Percentiles rank a stretch among this genome's conserved stretches.
Evolutionary conservation across 192 early-diverging fungal species (phyloP).

Genomic region (Backusella tuberculispora): DNA sequence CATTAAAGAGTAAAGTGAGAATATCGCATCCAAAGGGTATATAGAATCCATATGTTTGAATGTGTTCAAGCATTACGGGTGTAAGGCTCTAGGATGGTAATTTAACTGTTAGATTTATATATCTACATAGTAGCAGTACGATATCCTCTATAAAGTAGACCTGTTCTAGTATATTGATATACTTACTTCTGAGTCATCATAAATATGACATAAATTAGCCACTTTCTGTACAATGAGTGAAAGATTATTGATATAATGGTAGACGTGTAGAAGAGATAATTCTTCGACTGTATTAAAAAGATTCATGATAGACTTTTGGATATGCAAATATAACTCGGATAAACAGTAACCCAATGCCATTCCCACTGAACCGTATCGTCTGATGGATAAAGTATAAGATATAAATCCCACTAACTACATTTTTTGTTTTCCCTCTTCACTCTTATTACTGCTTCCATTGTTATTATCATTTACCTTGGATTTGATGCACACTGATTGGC

Average conservation of each 20-base stretch:
- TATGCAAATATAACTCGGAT: conserved; percentile 34
- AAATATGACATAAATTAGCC: conserved; percentile 36
- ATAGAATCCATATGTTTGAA: conserved; percentile 32
- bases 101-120: not conserved
- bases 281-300: conserved; percentile 23
- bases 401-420: no score
- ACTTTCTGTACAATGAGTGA: conserved; percentile 35
- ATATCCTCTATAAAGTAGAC: no score
- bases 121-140: not conserved
- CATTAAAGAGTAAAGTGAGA: conserved; percentile 37
- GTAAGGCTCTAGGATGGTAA: not conserved
- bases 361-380: conserved; percentile 39
- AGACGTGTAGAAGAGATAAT: conserved; percentile 31
- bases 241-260: conserved; percentile 35
- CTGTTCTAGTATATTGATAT: not conserved
- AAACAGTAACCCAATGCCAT: conserved; percentile 46
- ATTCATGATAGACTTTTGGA: conserved; percentile 40
- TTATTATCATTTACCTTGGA: conserved; percentile 30
- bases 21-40: conserved; percentile 44
- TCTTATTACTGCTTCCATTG: not conserved
- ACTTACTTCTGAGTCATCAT: conserved; percentile 17
- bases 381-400: not conserved
- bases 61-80: not conserved
- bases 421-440: not conserved
- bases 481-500: conserved; percentile 32